Percentiles rank a stretch among this genome's conserved stretches.
phyloP scores from a whole-genome alignment of 352 stramenopile genomes.

The Phytopythium kandeliae region DNA sequence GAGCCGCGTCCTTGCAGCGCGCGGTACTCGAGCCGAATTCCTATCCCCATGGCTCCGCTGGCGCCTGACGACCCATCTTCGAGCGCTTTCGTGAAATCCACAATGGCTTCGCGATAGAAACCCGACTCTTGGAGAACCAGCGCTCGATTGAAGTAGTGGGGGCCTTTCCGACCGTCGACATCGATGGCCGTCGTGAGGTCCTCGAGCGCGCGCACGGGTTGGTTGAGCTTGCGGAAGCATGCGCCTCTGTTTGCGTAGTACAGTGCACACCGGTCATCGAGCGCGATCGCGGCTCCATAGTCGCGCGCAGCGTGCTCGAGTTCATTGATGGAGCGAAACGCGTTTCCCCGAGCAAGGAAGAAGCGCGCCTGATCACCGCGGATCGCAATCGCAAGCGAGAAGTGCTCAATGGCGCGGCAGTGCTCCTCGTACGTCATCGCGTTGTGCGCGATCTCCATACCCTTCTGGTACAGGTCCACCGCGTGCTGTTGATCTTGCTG shows the following conservation, averaged over 20 bases:
- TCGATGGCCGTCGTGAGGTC: slow-evolving; percentile 69
- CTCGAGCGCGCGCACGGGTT: slow-evolving; percentile 47
- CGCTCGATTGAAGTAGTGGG: slow-evolving; percentile 73
- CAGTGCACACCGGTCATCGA: slow-evolving; percentile 60
- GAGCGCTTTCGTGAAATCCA: slow-evolving; percentile 71
- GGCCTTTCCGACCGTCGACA: slow-evolving; percentile 61
- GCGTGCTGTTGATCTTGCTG: slow-evolving; percentile 70
- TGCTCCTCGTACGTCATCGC: slow-evolving; percentile 55
- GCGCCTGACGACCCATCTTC: slow-evolving; percentile 42
- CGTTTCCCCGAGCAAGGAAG: slow-evolving; percentile 68
- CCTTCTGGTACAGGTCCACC: slow-evolving; percentile 74
- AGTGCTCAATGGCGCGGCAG: slow-evolving; percentile 63
- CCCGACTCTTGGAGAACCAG: slow-evolving; percentile 59
- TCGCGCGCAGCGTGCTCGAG: slow-evolving; percentile 56
- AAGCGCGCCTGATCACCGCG: slow-evolving; percentile 65
- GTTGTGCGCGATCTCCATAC: slow-evolving; percentile 57
- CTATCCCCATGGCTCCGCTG: slow-evolving; percentile 16
- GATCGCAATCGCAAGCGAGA: slow-evolving; percentile 70
- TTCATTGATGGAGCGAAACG: slow-evolving; percentile 66
- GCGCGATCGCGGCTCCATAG: slow-evolving; percentile 45
- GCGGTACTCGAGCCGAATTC: slow-evolving; percentile 57
- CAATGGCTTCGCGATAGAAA: slow-evolving; percentile 61
- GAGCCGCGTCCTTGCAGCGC: slow-evolving; percentile 62
- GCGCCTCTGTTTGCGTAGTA: slow-evolving; percentile 72
- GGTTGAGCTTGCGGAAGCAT: slow-evolving; percentile 69